Percentiles rank a stretch among this genome's conserved stretches.
phyloP scores from a whole-genome alignment of 2,329 filamentous ascomycete genomes.

The Metarhizium robertsii region DNA sequence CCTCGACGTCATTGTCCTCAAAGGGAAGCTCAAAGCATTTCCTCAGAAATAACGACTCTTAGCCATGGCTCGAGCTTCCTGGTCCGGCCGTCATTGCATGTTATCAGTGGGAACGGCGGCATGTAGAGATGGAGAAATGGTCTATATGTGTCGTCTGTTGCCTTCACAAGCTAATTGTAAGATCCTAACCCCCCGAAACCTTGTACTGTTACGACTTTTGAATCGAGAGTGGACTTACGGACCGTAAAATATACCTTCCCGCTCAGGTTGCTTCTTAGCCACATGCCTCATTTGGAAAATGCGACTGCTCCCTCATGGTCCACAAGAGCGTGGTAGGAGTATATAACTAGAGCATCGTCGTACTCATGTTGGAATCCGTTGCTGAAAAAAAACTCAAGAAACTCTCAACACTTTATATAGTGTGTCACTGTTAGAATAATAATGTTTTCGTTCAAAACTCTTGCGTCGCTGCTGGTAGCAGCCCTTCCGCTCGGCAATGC shows the following conservation, averaged over 20 bases:
- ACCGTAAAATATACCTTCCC: no score
- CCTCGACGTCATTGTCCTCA: not conserved
- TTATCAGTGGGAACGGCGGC: no score
- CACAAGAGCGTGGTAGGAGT: not conserved
- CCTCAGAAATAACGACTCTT: not conserved
- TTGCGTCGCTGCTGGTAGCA: not conserved
- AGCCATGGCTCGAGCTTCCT: no score
- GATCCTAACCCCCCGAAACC: no score
- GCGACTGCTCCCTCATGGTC: not conserved
- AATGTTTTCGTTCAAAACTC: not conserved
- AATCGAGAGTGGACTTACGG: no score
- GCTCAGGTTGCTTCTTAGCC: not conserved
- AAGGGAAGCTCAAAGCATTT: not conserved
- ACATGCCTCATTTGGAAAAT: not conserved
- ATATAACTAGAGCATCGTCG: not conserved
- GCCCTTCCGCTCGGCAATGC: not conserved
- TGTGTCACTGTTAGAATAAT: not conserved
- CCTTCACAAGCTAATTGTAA: no score
- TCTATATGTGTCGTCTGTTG: no score
- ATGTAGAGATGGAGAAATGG: no score
- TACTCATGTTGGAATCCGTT: not conserved
- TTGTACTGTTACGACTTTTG: no score
- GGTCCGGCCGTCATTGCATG: no score
- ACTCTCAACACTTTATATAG: not conserved
- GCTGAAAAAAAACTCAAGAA: not conserved